Evolutionary conservation across 2,329 filamentous ascomycete genomes (phyloP).

Genomic region (Hypoxylon sp.): DNA sequence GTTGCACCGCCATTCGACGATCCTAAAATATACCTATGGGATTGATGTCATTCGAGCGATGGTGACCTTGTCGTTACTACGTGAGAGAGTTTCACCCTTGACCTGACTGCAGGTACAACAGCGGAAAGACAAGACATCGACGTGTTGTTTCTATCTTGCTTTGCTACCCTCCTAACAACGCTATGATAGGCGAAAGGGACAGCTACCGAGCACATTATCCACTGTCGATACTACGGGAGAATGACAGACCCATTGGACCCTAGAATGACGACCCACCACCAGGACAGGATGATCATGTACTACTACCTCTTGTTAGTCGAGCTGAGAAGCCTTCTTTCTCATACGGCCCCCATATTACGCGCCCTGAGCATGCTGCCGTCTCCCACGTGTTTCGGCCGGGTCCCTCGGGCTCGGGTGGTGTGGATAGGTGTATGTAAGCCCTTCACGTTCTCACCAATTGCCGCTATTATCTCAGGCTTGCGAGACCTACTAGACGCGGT

Average conservation of each 20-base stretch:
- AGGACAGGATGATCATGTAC: constrained; percentile 17
- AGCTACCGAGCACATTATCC: constrained; percentile 25
- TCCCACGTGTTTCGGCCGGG: constrained; percentile 44
- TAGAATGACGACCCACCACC: constrained; percentile 12
- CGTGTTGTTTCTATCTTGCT: constrained; percentile 28
- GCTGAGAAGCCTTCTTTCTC: constrained; percentile 23
- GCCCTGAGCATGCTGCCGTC: constrained; percentile 26
- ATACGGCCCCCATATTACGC: constrained; percentile 35
- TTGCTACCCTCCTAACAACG: constrained; percentile 18
- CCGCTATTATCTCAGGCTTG: constrained; percentile 7
- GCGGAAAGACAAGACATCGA: constrained; percentile 20
- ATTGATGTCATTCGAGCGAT: constrained; percentile 39
- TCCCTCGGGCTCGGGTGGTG: constrained; percentile 28
- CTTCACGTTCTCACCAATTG: constrained; percentile 18
- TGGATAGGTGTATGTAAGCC: constrained; percentile 22
- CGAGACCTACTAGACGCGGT: constrained; percentile 31
- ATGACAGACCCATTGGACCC: constrained; percentile 19
- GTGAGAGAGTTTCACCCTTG: constrained; percentile 18
- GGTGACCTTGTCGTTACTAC: constrained; percentile 18
- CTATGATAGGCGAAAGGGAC: constrained; percentile 22
- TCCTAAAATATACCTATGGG: constrained; percentile 24
- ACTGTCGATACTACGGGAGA: constrained; percentile 34
- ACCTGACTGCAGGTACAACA: constrained; percentile 37
- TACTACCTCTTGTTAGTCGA: constrained; percentile 13
- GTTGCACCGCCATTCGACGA: constrained; percentile 37